These are phyloP conservation scores for Mycena sanguinolenta DNA, from an alignment of 768 basidiomycete species.

Conservation along the genomic window DNA sequence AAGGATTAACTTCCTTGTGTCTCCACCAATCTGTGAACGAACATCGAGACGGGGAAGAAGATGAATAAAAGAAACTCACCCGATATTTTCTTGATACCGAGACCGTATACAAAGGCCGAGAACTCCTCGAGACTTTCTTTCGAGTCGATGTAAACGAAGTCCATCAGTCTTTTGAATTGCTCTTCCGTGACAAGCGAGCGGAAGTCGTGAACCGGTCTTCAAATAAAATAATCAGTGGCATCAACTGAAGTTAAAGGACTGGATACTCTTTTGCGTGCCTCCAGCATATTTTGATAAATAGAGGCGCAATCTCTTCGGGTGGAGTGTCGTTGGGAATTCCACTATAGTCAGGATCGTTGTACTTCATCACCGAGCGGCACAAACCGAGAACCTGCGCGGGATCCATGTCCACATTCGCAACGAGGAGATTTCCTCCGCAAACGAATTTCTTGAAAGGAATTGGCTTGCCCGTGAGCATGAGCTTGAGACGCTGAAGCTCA, in stretches of 20 bases:
- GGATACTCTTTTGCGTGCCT: too few relatives aligned
- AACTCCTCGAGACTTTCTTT: conserved; percentile 4
- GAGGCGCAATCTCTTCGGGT: neutral
- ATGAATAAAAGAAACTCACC: neutral
- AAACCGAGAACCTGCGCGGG: conserved; percentile 4
- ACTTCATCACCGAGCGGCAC: neutral
- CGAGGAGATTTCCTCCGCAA: neutral
- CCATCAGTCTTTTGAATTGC: neutral
- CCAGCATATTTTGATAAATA: neutral
- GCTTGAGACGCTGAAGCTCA: neutral
- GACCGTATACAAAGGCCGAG: neutral
- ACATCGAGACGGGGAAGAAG: neutral
- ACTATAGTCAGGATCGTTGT: conserved; percentile 6
- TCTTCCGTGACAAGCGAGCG: neutral
- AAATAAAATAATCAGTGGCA: too few relatives aligned
- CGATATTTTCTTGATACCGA: neutral
- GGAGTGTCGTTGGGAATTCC: neutral
- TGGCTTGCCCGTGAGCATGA: neutral
- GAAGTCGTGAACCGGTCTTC: conserved; percentile 13
- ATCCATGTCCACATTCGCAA: neutral
- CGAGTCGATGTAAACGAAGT: conserved; percentile 12
- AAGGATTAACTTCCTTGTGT: conserved; percentile 1
- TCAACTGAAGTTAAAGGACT: too few relatives aligned
- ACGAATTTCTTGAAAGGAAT: conserved; percentile 10
- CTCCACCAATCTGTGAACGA: conserved; percentile 10